Conservation (phyloP, 1,139 yeast species). For the Nakaseomyces uthaithaninus region DNA sequence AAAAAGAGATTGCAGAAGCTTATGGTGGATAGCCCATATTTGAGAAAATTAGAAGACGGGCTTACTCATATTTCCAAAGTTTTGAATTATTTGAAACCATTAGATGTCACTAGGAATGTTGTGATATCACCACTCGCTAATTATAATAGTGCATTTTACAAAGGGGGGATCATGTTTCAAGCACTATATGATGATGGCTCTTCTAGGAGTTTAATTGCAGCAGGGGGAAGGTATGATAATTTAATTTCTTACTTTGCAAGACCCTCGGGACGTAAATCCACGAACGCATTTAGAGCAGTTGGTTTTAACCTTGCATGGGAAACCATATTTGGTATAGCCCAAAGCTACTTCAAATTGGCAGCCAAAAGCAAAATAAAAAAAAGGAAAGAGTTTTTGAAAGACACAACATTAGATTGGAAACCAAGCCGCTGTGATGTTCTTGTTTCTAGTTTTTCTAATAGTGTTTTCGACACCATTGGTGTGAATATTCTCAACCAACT, state of each 20-base stretch:
- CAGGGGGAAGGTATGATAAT: conserved; percentile 87
- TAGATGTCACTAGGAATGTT: conserved; percentile 49
- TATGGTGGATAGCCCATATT: conserved; percentile 67
- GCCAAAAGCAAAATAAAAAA: conserved; percentile 32
- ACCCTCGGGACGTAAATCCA: conserved; percentile 35
- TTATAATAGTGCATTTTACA: conserved; percentile 70
- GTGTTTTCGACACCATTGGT: conserved; percentile 49
- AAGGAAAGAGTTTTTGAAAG: conserved; percentile 34
- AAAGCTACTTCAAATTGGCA: conserved; percentile 36
- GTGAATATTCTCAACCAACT: conserved; percentile 51
- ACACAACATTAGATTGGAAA: conserved; percentile 36
- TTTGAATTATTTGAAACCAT: conserved; percentile 42
- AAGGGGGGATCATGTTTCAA: conserved; percentile 81
- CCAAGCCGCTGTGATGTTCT: conserved; percentile 70
- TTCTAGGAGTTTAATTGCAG: conserved; percentile 49
- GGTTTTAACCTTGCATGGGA: conserved; percentile 77
- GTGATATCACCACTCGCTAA: conserved; percentile 68
- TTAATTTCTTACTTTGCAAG: conserved; percentile 58
- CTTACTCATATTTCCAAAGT: conserved; percentile 53
- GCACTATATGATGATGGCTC: conserved; percentile 54
- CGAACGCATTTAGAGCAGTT: conserved; percentile 54
- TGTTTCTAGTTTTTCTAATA: conserved; percentile 53
- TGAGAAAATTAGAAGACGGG: conserved; percentile 54
- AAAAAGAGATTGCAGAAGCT: conserved; percentile 53
- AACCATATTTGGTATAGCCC: conserved; percentile 44